These are phyloP conservation scores for Trichophyton benhamiae DNA, from an alignment of 2,329 filamentous ascomycete genomes.

Conservation along the genomic window DNA sequence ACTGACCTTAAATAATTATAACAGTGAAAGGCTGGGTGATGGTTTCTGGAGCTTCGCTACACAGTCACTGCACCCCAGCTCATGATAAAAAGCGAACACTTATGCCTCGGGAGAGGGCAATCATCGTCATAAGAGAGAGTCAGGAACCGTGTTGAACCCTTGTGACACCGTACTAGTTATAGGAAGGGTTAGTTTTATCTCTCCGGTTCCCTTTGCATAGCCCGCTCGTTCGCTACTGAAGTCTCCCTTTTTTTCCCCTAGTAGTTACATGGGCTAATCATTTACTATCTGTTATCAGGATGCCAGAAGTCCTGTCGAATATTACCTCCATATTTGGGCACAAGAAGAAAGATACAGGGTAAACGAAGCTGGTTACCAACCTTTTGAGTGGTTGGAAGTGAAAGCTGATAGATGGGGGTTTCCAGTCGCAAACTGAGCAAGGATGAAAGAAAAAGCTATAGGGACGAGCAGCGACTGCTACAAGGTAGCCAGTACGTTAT, in stretches of 20 bases:
- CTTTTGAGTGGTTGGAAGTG: background rate
- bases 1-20: background rate
- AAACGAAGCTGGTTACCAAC: background rate
- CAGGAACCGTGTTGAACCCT: background rate
- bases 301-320: background rate
- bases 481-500: background rate
- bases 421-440: background rate
- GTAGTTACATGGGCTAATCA: background rate
- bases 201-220: background rate
- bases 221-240: background rate
- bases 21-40: background rate
- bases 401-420: slow-evolving; percentile 2
- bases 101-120: background rate
- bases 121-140: background rate
- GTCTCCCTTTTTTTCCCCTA: background rate
- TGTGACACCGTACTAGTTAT: background rate
- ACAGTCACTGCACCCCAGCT: too few species aligned
- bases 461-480: slow-evolving; percentile 3
- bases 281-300: background rate
- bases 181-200: background rate
- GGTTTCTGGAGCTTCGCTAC: background rate
- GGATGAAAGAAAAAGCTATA: background rate
- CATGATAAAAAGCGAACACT: background rate
- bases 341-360: background rate
- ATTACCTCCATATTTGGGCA: background rate